phyloP scores from a whole-genome alignment of 2,329 filamentous ascomycete species.

The Ambrosiella beaveri region DNA sequence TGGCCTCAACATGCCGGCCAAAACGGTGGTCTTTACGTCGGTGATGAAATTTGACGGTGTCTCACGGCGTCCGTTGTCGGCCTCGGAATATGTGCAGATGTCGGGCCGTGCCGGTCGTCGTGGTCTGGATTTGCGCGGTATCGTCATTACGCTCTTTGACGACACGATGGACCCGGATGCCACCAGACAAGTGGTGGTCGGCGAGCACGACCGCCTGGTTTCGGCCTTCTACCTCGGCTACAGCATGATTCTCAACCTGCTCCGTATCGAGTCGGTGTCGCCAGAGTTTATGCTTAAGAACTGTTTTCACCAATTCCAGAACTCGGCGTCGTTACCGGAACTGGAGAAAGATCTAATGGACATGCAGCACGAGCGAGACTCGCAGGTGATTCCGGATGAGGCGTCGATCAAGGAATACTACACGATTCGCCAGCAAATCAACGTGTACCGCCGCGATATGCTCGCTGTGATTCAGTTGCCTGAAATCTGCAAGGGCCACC shows the following conservation, averaged over 20 bases:
- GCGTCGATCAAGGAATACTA: constrained; percentile 86
- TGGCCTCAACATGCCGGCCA: constrained; percentile 95
- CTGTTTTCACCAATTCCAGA: constrained; percentile 98
- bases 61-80: constrained; percentile 65
- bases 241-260: constrained; percentile 96
- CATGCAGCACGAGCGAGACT: constrained; percentile 57
- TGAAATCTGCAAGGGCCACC: constrained; percentile 64
- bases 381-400: constrained; percentile 69
- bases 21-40: constrained; percentile 97
- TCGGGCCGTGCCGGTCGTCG: constrained; percentile 90
- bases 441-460: constrained; percentile 75
- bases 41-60: constrained; percentile 90
- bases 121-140: constrained; percentile 92
- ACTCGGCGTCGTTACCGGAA: constrained; percentile 66
- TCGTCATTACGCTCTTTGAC: constrained; percentile 99
- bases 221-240: constrained; percentile 96
- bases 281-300: constrained; percentile 98
- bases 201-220: constrained; percentile 91
- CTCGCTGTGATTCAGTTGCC: constrained; percentile 82
- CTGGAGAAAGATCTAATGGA: constrained; percentile 70
- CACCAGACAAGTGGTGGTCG: constrained; percentile 90
- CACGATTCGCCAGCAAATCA: constrained; percentile 68
- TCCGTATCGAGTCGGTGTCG: constrained; percentile 97
- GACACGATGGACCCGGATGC: constrained; percentile 86
- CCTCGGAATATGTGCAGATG: constrained; percentile 97